Evolutionary conservation across 768 basidiomycete species (phyloP), one percentile per base, ranked within the genome.

Genomic region (Kockovaella imperatae): DNA sequence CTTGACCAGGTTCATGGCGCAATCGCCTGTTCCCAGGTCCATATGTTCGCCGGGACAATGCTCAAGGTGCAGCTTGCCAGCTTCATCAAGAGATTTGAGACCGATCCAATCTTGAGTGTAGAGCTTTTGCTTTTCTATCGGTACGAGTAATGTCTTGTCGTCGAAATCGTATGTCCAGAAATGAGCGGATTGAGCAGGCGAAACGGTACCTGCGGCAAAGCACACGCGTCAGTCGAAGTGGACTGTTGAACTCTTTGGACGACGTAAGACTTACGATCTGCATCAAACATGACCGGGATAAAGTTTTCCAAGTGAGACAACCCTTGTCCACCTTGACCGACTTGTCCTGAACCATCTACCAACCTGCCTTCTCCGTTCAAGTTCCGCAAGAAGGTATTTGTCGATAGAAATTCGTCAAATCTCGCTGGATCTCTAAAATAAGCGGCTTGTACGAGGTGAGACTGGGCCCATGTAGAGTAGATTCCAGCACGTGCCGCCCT

Each of bases 391-490:
- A 72, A 74, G 11, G 47, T 49, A 44, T 69, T 72, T 18, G 51
- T 51, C 5, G 48, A 28, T 7, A 59, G 50, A 45, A 73, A 75
- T 26, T 69, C 63, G 11, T 68, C 71, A 26, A 75, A 47, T 21
- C 69, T 48, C 14, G 57, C 59, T 6, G 64, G 65, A 53, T 75
- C 74, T 13, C 75, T 49, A 39, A 64, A 74, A 59, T 75, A 75
- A 45, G 73, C 69, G 0, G 75, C 75, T 26, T 72, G 59, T 20
- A 70, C 42, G 21, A 70, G 62, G 40, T 68, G 60, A 10, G 31
- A 20, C 42, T 72, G 71, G 0, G 71, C 67, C 50, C 57, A 72
- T 6, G 52, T 17, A 6, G 62, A 57, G 49, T 72, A 72, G 8
- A 71, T 64, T 0, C 68, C 68, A n/a, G 50, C 30, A 35, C 60